Evolutionary conservation across 164 flowering plant genomes (phyloP).

Genomic region (Annona cherimola): DNA sequence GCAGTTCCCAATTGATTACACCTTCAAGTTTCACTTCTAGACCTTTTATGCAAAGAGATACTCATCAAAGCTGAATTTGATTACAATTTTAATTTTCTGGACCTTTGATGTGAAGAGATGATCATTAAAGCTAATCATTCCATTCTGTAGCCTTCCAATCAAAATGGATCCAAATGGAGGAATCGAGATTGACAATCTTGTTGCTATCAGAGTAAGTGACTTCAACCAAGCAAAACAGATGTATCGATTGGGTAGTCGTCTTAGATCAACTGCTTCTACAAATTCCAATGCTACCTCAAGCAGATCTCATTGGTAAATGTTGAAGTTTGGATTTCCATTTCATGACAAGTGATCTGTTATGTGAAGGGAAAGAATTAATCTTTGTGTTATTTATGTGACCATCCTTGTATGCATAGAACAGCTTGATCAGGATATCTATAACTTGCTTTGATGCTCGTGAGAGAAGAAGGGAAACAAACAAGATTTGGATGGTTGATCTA

Average conservation of each 20-base stretch:
- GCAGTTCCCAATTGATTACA: background rate
- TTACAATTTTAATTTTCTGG: background rate
- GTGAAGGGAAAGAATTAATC: background rate
- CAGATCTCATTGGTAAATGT: slow-evolving; percentile 63
- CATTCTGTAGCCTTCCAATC: slow-evolving; percentile 40
- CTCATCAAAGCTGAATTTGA: background rate
- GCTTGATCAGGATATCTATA: slow-evolving; percentile 53
- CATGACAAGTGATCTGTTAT: background rate
- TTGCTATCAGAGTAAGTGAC: slow-evolving; percentile 42
- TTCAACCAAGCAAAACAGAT: slow-evolving; percentile 45
- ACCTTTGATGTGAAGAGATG: background rate
- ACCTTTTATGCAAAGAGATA: background rate
- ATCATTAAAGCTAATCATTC: slow-evolving; percentile 4
- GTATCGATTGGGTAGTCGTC: slow-evolving; percentile 46
- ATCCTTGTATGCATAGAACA: slow-evolving; percentile 17
- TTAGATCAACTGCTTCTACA: slow-evolving; percentile 62
- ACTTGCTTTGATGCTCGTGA: slow-evolving; percentile 37
- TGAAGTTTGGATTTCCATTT: background rate
- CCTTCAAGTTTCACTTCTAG: background rate
- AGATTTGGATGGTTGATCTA: slow-evolving; percentile 68
- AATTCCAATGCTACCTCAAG: slow-evolving; percentile 48
- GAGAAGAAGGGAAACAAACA: slow-evolving; percentile 45
- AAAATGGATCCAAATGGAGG: slow-evolving; percentile 47
- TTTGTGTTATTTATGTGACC: background rate
- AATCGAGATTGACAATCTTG: slow-evolving; percentile 51